These are phyloP conservation scores for Colletotrichum plurivorum DNA, from an alignment of 2,329 filamentous ascomycete genomes.

Conservation along the genomic window DNA sequence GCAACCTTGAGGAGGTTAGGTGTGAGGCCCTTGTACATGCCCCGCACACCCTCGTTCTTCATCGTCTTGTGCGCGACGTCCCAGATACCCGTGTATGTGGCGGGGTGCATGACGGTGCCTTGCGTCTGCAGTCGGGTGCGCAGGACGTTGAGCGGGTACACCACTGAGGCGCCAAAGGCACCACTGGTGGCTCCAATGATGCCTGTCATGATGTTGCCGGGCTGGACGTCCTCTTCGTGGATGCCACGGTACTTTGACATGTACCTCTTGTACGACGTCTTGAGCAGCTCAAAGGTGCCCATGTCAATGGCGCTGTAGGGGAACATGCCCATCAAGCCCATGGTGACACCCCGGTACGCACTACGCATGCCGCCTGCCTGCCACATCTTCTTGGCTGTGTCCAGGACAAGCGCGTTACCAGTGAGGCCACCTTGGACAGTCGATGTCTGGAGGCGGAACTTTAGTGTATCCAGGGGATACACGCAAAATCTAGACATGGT, in stretches of 20 bases:
- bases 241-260: slow-evolving; percentile 79
- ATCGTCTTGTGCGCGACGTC: slow-evolving; percentile 91
- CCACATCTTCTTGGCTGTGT: slow-evolving; percentile 91
- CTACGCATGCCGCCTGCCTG: slow-evolving; percentile 79
- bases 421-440: slow-evolving; percentile 87
- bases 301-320: slow-evolving; percentile 98
- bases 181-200: slow-evolving; percentile 93
- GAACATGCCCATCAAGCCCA: slow-evolving; percentile 96
- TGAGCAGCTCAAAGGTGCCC: slow-evolving; percentile 94
- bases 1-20: slow-evolving; percentile 97
- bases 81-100: slow-evolving; percentile 90
- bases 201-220: slow-evolving; percentile 87
- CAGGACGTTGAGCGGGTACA: slow-evolving; percentile 95
- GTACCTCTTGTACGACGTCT: slow-evolving; percentile 78
- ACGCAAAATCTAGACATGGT: slow-evolving; percentile 77
- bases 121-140: slow-evolving; percentile 94
- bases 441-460: slow-evolving; percentile 92
- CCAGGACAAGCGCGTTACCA: slow-evolving; percentile 85
- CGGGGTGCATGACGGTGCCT: slow-evolving; percentile 90
- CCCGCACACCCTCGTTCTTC: slow-evolving; percentile 84
- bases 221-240: slow-evolving; percentile 86
- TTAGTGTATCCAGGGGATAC: slow-evolving; percentile 92
- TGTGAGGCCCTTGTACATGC: slow-evolving; percentile 94
- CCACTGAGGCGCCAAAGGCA: slow-evolving; percentile 91
- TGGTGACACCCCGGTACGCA: slow-evolving; percentile 92